phyloP scores from a whole-genome alignment of 164 flowering plant genomes.

The Chimonanthus salicifolius region DNA sequence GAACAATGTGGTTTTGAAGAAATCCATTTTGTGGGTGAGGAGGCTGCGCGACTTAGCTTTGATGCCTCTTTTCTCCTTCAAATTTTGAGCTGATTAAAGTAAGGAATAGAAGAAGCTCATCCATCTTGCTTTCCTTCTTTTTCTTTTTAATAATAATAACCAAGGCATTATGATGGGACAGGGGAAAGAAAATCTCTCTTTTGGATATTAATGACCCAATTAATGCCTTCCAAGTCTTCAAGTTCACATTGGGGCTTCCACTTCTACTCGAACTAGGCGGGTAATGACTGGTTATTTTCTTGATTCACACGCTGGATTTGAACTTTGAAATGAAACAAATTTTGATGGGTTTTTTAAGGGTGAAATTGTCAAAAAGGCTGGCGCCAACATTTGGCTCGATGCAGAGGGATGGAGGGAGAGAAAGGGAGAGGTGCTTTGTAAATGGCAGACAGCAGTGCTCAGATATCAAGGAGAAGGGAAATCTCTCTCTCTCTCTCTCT shows the following conservation, averaged over 20 bases:
- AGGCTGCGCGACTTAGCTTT: neutral
- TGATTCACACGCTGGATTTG: neutral
- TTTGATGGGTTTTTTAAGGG: neutral
- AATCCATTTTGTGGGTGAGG: slow-evolving; percentile 16
- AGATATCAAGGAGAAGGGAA: neutral
- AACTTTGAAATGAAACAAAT: neutral
- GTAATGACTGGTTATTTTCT: neutral
- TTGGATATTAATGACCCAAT: neutral
- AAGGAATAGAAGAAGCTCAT: neutral
- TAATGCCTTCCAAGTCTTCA: neutral
- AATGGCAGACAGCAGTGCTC: slow-evolving; percentile 5
- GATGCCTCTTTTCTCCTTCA: neutral
- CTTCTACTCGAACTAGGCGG: neutral
- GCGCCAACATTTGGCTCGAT: slow-evolving; percentile 11
- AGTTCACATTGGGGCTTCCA: neutral
- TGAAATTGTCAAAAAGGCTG: slow-evolving; percentile 18
- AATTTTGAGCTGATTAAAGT: neutral
- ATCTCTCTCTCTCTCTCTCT: neutral
- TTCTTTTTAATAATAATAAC: slow-evolving; percentile 11
- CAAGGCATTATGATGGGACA: neutral
- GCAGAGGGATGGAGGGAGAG: neutral
- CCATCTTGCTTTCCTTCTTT: neutral
- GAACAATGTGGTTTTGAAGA: slow-evolving; percentile 9
- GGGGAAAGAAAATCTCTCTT: slow-evolving; percentile 8
- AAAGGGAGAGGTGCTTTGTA: neutral